Conservation (phyloP, 2,329 filamentous ascomycete species). For the Aplosporella prunicola region DNA sequence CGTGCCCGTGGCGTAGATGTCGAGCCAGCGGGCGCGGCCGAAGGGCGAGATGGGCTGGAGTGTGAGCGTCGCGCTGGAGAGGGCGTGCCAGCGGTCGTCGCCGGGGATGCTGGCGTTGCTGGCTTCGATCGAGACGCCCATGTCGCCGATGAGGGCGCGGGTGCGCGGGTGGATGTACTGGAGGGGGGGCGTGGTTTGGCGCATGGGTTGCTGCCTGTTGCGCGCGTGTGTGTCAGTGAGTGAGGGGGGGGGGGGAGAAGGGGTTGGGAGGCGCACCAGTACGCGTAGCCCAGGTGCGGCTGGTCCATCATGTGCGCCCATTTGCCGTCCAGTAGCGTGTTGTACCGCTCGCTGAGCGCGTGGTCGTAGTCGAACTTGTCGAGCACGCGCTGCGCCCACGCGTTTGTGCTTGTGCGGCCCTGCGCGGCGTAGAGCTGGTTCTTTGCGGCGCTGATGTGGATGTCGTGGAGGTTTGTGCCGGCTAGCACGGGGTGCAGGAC, state of each 20-base stretch:
- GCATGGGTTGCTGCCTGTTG: conserved; percentile 64
- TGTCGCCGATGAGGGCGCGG: conserved; percentile 49
- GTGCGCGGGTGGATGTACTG: conserved; percentile 50
- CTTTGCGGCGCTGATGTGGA: conserved; percentile 28
- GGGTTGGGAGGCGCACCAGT: too few species aligned
- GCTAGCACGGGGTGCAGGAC: conserved; percentile 52
- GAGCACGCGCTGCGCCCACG: conserved; percentile 26
- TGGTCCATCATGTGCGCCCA: conserved; percentile 33
- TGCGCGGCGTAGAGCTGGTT: conserved; percentile 29
- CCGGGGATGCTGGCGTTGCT: conserved; percentile 58
- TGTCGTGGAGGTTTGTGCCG: conserved; percentile 47
- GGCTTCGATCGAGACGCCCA: conserved; percentile 56
- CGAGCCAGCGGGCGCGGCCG: conserved; percentile 23
- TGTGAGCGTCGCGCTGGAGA: conserved; percentile 31
- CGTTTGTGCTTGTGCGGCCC: conserved; percentile 30
- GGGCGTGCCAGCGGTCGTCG: conserved; percentile 52
- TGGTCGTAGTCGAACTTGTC: conserved; percentile 29
- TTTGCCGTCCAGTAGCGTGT: conserved; percentile 27
- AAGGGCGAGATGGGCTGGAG: conserved; percentile 25
- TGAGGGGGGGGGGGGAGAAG: conserved; percentile 39
- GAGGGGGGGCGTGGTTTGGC: conserved; percentile 55
- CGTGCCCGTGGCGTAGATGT: conserved; percentile 27
- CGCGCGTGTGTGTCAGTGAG: conserved; percentile 45
- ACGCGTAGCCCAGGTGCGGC: conserved; percentile 32
- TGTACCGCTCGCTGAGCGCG: conserved; percentile 26